A percentile compares a stretch with the other conserved stretches of the same genome.
These are phyloP conservation scores for Marasmius fiardii DNA, from an alignment of 1,284 basidiomycete genomes.

Conservation along the genomic window DNA sequence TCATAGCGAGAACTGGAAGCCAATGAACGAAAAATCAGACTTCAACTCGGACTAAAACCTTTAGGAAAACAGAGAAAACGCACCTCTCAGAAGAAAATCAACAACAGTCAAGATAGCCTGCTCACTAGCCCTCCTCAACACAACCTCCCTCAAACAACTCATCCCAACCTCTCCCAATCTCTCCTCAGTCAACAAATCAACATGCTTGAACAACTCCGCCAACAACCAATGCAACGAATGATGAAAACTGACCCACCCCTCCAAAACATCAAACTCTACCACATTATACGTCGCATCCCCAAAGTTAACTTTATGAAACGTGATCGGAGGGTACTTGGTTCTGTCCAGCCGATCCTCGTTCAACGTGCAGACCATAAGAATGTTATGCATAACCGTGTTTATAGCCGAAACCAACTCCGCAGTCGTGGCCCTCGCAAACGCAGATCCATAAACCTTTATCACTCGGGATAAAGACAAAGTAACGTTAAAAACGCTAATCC, in stretches of 20 bases:
- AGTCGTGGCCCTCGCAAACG: slow-evolving; percentile 48
- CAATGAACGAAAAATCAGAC: slow-evolving; percentile 4
- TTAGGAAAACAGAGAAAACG: slow-evolving; percentile 22
- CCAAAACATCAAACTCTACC: slow-evolving; percentile 75
- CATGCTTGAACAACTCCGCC: slow-evolving; percentile 87
- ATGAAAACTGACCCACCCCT: slow-evolving; percentile 91
- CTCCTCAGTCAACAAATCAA: slow-evolving; percentile 58
- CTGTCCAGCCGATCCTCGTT: slow-evolving; percentile 64
- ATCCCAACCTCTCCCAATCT: slow-evolving; percentile 50
- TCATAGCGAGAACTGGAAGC: slow-evolving; percentile 74
- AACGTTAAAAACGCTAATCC: slow-evolving; percentile 93
- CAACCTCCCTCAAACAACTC: slow-evolving; percentile 55
- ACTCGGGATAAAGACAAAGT: slow-evolving; percentile 85
- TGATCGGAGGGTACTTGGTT: slow-evolving; percentile 56
- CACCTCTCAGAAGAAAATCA: slow-evolving; percentile 86
- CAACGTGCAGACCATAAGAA: slow-evolving; percentile 69
- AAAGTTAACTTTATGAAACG: slow-evolving; percentile 65
- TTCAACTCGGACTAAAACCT: slow-evolving; percentile 2
- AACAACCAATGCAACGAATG: slow-evolving; percentile 93
- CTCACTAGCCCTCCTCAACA: slow-evolving; percentile 57
- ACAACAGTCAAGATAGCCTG: slow-evolving; percentile 68
- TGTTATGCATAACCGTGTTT: slow-evolving; percentile 66
- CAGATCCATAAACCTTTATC: slow-evolving; percentile 86
- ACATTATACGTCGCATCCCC: slow-evolving; percentile 57
- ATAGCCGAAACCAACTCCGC: slow-evolving; percentile 69